Conservation (phyloP, 306 rosid genomes). For the Datisca glomerata region DNA sequence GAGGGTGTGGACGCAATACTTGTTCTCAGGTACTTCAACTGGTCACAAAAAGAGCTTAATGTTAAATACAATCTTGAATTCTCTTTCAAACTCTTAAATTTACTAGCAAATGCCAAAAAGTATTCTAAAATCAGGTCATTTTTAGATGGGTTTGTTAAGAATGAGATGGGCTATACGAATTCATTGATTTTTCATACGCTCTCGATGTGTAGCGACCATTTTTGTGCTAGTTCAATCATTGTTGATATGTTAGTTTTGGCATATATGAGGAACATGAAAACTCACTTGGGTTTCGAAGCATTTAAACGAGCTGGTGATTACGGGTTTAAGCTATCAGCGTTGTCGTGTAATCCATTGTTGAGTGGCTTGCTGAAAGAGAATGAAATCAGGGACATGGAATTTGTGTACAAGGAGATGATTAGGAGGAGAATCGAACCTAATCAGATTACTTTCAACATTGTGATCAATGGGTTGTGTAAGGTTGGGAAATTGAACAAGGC, state of each 20-base stretch:
- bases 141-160: constrained; percentile 40
- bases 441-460: constrained; percentile 47
- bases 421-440: constrained; percentile 46
- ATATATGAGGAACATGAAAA: constrained; percentile 32
- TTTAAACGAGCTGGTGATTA: constrained; percentile 51
- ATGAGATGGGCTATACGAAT: constrained; percentile 25
- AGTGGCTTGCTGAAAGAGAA: constrained; percentile 42
- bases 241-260: constrained; percentile 56
- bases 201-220: constrained; percentile 15
- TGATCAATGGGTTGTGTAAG: constrained; percentile 68
- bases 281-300: constrained; percentile 35
- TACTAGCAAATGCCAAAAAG: constrained; percentile 32
- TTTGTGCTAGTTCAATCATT: constrained; percentile 28
- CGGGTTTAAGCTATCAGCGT: constrained; percentile 37
- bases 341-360: constrained; percentile 56
- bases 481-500: constrained; percentile 82
- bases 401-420: constrained; percentile 47
- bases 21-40: constrained; percentile 48
- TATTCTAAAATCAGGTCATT: constrained; percentile 48
- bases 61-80: constrained; percentile 34
- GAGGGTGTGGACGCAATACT: constrained; percentile 39
- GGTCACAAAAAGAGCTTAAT: constrained; percentile 48
- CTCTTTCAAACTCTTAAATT: constrained; percentile 36
- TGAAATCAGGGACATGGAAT: constrained; percentile 34
- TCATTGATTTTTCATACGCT: constrained; percentile 43